Conservation (phyloP, 768 basidiomycete genomes). For the Lentinula guzmanii region DNA sequence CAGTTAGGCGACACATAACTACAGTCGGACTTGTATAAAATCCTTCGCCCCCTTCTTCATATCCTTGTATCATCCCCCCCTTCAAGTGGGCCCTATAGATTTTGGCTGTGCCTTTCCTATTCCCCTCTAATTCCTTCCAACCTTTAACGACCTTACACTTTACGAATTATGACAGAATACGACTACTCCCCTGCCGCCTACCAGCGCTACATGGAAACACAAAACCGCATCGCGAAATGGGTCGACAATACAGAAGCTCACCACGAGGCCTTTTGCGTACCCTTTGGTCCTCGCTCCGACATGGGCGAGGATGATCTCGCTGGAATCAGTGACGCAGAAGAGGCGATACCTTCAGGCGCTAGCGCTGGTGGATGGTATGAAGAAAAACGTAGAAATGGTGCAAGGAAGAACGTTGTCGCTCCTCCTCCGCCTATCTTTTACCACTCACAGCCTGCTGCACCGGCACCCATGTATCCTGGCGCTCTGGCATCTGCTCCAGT, state of each 20-base stretch:
- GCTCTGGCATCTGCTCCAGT: background rate
- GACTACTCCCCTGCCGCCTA: conserved; percentile 38
- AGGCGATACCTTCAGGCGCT: background rate
- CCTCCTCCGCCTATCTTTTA: background rate
- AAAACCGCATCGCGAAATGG: conserved; percentile 32
- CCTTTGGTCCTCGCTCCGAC: conserved; percentile 13
- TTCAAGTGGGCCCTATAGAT: background rate
- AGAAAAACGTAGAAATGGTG: background rate
- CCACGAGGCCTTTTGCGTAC: conserved; percentile 7
- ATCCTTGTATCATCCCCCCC: background rate
- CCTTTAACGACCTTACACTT: background rate
- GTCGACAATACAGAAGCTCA: conserved; percentile 20
- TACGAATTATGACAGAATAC: conserved; percentile 34
- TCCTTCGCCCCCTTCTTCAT: background rate
- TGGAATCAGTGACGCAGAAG: background rate
- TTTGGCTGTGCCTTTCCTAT: background rate
- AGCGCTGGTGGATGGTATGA: conserved; percentile 4
- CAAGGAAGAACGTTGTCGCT: background rate
- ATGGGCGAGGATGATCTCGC: background rate
- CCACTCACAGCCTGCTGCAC: background rate
- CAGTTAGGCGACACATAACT: background rate
- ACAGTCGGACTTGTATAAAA: background rate
- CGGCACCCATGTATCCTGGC: background rate
- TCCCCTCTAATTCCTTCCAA: background rate
- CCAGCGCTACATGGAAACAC: conserved; percentile 28